A percentile compares a stretch with the other conserved stretches of the same genome.
Conservation (phyloP, 495 filamentous ascomycete species). For the Penicillium pancosmium region DNA sequence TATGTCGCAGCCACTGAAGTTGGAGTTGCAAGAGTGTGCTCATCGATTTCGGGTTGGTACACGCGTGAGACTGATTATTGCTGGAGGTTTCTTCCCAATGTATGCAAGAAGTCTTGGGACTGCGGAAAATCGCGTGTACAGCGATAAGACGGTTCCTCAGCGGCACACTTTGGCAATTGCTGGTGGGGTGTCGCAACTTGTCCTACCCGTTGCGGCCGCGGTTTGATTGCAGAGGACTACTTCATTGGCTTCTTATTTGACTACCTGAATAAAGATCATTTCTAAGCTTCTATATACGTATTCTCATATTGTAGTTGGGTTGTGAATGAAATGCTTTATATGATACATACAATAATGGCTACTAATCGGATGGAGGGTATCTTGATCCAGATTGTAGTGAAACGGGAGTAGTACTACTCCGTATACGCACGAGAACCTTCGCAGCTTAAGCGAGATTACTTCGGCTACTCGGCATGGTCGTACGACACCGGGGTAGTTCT, state of each 20-base stretch:
- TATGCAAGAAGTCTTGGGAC: conserved; percentile 27
- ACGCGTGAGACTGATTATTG: conserved; percentile 19
- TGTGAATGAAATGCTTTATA: too few species aligned
- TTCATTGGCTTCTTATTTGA: neutral
- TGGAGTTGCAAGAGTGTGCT: conserved; percentile 23
- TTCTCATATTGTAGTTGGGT: too few species aligned
- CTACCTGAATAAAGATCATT: too few species aligned
- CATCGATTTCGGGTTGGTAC: conserved; percentile 20
- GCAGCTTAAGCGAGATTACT: too few species aligned
- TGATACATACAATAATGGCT: too few species aligned
- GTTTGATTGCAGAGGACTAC: neutral
- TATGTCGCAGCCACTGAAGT: conserved; percentile 8
- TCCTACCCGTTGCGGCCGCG: conserved; percentile 12
- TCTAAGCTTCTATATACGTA: too few species aligned
- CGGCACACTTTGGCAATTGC: conserved; percentile 21
- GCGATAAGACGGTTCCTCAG: conserved; percentile 17
- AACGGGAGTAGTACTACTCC: too few species aligned
- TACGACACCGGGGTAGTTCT: neutral
- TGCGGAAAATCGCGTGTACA: conserved; percentile 17
- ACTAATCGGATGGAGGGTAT: too few species aligned
- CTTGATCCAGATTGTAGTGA: too few species aligned
- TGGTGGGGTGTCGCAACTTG: conserved; percentile 18
- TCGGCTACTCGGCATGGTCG: neutral
- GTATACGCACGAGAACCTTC: too few species aligned
- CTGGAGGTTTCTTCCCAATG: conserved; percentile 24